Evolutionary conservation across 805 yeast species (phyloP), one percentile per base, ranked within the genome.

Genomic region (Lipomyces yamadae): DNA sequence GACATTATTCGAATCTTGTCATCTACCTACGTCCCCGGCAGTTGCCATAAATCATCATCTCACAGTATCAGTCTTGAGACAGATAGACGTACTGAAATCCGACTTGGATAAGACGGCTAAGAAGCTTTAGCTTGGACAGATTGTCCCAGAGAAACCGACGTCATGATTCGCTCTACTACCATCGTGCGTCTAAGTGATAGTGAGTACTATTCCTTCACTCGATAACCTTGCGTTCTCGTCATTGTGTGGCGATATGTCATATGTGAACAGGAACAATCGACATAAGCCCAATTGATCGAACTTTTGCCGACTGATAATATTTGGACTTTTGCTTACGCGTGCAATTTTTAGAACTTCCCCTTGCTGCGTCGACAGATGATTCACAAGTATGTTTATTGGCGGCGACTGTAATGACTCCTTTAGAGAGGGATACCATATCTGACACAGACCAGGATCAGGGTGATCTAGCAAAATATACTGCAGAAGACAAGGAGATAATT

Each of bases 331-430:
- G 29, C 50, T 39, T 30, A 18, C 13, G 34, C n/a, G 18, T 13
- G 29, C 52, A 63, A 32, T 15, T 53, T 10, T 11, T 35, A 87
- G 92, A 95, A 32, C 86, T 95, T 60, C 98, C 99, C 35, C 82
- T 94, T 63, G 87, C 96, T 67, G 97, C 97, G 5, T 90, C 97
- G 1, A 93, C 91, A 11, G 98, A 94, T 76, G 91, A 88, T 70
- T 92, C 63, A 5, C 42, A 50, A 33, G 70, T 67, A 62, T 30
- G 70, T 35, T 39, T 13, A 53, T 24, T 11, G 39, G 3, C 39
- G 37, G 15, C 39, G 7, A 30, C 8, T 34, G 29, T 6, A 10
- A 35, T 24, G 33, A 7, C 0, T 37, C 13, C 35, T 11, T 42
- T 24, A 24, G 13, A 33, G 29, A 33, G 24, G 8, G 10, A 52